Evolutionary conservation across 805 yeast species (phyloP), one percentile per base, ranked within the genome.

Genomic region (Saccharomycopsis amapae): DNA sequence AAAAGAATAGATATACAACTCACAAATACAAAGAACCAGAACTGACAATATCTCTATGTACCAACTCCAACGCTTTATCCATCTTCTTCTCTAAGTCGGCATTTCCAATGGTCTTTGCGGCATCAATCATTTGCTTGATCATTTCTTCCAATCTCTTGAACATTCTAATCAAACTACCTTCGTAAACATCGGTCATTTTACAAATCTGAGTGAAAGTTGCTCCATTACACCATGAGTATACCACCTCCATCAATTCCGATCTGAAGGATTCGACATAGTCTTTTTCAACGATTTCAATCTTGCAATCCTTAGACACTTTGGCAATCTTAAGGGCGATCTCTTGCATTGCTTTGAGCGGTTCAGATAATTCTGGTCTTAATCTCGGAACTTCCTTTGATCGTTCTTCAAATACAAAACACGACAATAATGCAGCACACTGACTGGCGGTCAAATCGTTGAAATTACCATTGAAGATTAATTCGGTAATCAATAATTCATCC

Each of bases 121-220:
- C 97, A 55, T 76, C 80, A 38, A 81, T 79, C 76, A 93, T 72
- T 63, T 93, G 98, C 58, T 90, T 78, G 46, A 93, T 68, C 71
- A 93, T 73, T 62, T 93, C 99, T 63, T 93, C 98, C 45, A 93
- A 69, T 60, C 98, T 75, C 63, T 93, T 83, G 69, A 93, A 93
- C 79, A 86, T 85, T 62, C 99, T 79, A 54, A 93, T 90, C 59
- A 93, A 73, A 19, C 95, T 83, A 35, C 99, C 99, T 68, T 93
- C 99, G 56, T 90, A 93, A 37, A 93, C 97, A 60, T 93, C 98
- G 0, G 98, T 93, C 96, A 93, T 88, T 64, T 90, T 90, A 68
- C 97, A 90, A 52, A 93, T 90, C 62, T 90, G 96, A 0, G 97
- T 90, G 64, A 93, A 93, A 0, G 93, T 70, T 5, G 96, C 96